Evolutionary conservation across 1,139 yeast species (phyloP).

Genomic region (Protomyces lactucae-debilis): DNA sequence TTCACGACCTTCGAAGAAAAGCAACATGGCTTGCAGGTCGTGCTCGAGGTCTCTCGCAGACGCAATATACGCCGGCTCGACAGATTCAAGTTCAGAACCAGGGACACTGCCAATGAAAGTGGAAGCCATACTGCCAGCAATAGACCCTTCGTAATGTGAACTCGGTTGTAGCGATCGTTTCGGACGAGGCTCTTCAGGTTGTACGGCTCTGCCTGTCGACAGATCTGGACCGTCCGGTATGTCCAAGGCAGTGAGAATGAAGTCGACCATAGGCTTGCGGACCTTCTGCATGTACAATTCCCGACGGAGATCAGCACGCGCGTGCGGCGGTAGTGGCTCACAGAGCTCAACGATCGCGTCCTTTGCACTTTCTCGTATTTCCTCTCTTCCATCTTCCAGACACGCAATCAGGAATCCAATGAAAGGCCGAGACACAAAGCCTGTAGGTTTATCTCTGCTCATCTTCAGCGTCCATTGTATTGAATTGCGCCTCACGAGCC

Average conservation of each 20-base stretch:
- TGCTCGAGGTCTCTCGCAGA: slow-evolving; percentile 41
- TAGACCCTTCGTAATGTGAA: slow-evolving; percentile 17
- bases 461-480: slow-evolving; percentile 41
- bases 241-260: slow-evolving; percentile 27
- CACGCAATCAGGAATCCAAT: slow-evolving; percentile 45
- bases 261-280: slow-evolving; percentile 34
- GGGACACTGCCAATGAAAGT: slow-evolving; percentile 31
- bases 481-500: slow-evolving; percentile 46
- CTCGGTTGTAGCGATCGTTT: slow-evolving; percentile 28
- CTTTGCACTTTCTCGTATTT: slow-evolving; percentile 41
- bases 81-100: slow-evolving; percentile 38
- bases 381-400: slow-evolving; percentile 40
- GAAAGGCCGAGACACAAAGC: slow-evolving; percentile 45
- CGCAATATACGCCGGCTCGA: slow-evolving; percentile 34
- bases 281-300: slow-evolving; percentile 48
- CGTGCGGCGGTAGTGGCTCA: slow-evolving; percentile 41
- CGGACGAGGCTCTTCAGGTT: slow-evolving; percentile 11
- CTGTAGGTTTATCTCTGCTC: slow-evolving; percentile 36
- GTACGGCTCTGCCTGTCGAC: slow-evolving; percentile 1
- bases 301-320: slow-evolving; percentile 49
- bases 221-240: slow-evolving; percentile 19
- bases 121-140: slow-evolving; percentile 26
- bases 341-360: slow-evolving; percentile 45
- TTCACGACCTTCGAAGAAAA: slow-evolving; percentile 67
- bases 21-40: slow-evolving; percentile 42